Evolutionary conservation across 495 filamentous ascomycete species (phyloP).

Genomic region (Eremomyces bilateralis): DNA sequence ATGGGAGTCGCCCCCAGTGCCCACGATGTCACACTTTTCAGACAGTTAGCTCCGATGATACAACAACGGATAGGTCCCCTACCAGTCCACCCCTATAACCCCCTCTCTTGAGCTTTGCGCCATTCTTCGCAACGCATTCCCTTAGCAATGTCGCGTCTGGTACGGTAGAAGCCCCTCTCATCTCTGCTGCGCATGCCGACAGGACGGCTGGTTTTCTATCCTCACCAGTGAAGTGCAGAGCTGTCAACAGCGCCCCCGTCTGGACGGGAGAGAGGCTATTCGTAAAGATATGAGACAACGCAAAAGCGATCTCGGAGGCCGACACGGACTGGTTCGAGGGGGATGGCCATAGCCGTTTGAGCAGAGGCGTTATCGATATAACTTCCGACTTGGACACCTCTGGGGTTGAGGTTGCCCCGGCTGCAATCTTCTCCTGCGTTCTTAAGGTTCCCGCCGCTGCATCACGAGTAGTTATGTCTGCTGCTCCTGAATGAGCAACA

Average conservation of each 20-base stretch:
- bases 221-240: constrained; percentile 66
- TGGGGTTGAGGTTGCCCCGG: too few relatives aligned
- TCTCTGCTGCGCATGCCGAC: constrained; percentile 44
- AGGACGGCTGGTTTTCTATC: constrained; percentile 66
- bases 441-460: too few relatives aligned
- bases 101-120: constrained; percentile 40
- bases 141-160: constrained; percentile 38
- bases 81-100: constrained; percentile 30
- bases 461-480: too few relatives aligned
- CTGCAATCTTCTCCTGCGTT: too few relatives aligned
- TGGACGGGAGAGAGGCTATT: constrained; percentile 66
- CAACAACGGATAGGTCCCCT: constrained; percentile 7
- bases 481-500: too few relatives aligned
- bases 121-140: constrained; percentile 31
- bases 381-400: too few relatives aligned
- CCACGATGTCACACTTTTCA: constrained; percentile 71
- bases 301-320: constrained; percentile 64
- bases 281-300: constrained; percentile 74
- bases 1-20: constrained; percentile 89
- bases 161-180: constrained; percentile 45
- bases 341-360: constrained; percentile 54
- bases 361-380: constrained; percentile 62
- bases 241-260: constrained; percentile 62
- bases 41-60: not conserved
- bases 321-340: constrained; percentile 31